A percentile compares a stretch with the other conserved stretches of the same genome.
phyloP scores from a whole-genome alignment of 257 asterid genomes.

The Thymus mandschuricus region DNA sequence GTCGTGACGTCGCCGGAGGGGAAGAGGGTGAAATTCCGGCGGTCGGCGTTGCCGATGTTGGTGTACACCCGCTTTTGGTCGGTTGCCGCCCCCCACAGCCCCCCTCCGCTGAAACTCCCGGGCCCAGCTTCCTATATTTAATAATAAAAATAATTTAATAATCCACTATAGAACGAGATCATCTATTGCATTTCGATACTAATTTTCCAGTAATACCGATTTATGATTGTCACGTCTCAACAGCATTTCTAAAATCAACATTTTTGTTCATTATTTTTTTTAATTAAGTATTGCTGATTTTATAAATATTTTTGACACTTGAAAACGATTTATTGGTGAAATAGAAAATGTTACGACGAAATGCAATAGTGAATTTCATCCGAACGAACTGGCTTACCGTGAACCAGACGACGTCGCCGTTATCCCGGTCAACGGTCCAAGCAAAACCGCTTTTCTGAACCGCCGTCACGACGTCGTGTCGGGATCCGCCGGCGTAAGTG shows the following conservation, averaged over 20 bases:
- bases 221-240: no score
- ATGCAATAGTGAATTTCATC: no score
- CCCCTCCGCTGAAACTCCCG: conserved; percentile 52
- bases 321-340: no score
- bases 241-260: no score
- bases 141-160: no score
- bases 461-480: conserved; percentile 40
- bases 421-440: conserved; percentile 49
- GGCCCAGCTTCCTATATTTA: conserved; percentile 53
- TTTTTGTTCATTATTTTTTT: no score
- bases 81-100: conserved; percentile 59
- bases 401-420: conserved; percentile 50
- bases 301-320: no score
- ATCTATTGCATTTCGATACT: no score
- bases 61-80: conserved; percentile 24
- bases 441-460: conserved; percentile 68
- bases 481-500: conserved; percentile 15
- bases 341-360: no score
- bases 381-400: conserved; percentile 33
- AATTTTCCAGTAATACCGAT: no score
- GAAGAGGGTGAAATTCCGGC: neutral
- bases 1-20: conserved; percentile 32
- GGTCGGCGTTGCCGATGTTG: conserved; percentile 6
- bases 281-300: no score
- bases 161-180: no score